Evolutionary conservation across 495 filamentous ascomycete species (phyloP).

Genomic region (Hypoxylon cercidicola): DNA sequence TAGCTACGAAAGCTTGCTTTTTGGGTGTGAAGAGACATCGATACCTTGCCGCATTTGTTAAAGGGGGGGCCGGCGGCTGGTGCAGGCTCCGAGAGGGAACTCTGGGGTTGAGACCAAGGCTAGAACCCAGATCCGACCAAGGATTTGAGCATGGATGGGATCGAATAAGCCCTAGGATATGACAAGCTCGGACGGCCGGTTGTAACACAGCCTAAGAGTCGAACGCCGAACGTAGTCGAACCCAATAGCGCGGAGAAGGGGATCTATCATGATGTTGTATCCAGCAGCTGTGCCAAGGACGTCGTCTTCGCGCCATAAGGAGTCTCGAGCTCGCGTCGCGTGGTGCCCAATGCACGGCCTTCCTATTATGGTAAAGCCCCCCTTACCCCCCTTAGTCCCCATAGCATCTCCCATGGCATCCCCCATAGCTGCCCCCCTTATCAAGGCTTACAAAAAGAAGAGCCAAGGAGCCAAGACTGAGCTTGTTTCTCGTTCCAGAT

Average conservation of each 20-base stretch:
- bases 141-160: constrained; percentile 19
- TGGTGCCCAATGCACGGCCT: constrained; percentile 39
- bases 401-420: no score
- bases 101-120: constrained; percentile 10
- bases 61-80: constrained; percentile 18
- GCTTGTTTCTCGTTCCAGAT: constrained; percentile 42
- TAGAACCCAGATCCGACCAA: constrained; percentile 37
- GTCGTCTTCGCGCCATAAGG: constrained; percentile 25
- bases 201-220: constrained; percentile 41
- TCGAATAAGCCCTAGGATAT: constrained; percentile 24
- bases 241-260: constrained; percentile 36
- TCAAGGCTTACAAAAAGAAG: constrained; percentile 31
- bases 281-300: constrained; percentile 32
- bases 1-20: constrained; percentile 35
- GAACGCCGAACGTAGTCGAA: constrained; percentile 9
- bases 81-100: constrained; percentile 6
- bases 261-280: constrained; percentile 44
- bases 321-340: constrained; percentile 40
- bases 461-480: constrained; percentile 43
- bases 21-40: constrained; percentile 27
- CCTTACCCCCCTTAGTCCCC: constrained; percentile 5
- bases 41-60: constrained; percentile 10
- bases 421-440: constrained; percentile 15
- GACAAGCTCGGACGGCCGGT: constrained; percentile 38
- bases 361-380: constrained; percentile 36